These are phyloP conservation scores for Cladosporium velox DNA, from an alignment of 2,329 filamentous ascomycete species.

Conservation along the genomic window DNA sequence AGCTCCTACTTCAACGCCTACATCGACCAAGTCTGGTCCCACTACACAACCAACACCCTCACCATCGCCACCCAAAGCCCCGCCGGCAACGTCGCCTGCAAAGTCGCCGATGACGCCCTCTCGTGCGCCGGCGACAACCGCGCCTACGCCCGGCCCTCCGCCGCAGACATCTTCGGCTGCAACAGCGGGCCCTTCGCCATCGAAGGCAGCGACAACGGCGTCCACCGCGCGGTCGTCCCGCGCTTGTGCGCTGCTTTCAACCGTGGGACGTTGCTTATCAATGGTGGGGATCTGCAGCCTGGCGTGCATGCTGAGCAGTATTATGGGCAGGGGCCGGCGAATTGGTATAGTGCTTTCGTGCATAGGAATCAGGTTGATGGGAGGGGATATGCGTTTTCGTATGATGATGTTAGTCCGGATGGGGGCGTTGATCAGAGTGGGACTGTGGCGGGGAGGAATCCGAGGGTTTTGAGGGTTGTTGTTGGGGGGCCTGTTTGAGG, in stretches of 20 bases:
- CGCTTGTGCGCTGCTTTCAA: conserved; percentile 78
- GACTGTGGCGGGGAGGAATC: conserved; percentile 46
- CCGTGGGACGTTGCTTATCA: conserved; percentile 64
- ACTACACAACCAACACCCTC: conserved; percentile 50
- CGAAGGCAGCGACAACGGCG: conserved; percentile 39
- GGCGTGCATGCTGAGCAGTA: conserved; percentile 42
- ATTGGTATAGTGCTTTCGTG: conserved; percentile 61
- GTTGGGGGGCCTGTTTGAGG: conserved; percentile 45
- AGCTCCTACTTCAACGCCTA: conserved; percentile 54
- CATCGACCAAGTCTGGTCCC: conserved; percentile 53
- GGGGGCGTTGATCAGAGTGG: conserved; percentile 57
- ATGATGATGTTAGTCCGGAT: conserved; percentile 67
- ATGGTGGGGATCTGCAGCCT: conserved; percentile 52
- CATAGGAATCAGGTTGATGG: conserved; percentile 62
- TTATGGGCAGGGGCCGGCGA: conserved; percentile 45
- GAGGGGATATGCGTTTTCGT: conserved; percentile 66
- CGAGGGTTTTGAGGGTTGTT: conserved; percentile 48
- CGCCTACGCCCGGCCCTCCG: conserved; percentile 59
- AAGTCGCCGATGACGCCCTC: conserved; percentile 45
- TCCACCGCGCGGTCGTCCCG: conserved; percentile 63
- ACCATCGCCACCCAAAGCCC: conserved; percentile 66
- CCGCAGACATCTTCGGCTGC: conserved; percentile 68
- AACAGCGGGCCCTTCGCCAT: conserved; percentile 63
- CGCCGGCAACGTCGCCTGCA: conserved; percentile 56
- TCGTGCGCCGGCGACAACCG: conserved; percentile 45